Conservation (phyloP, 2,329 filamentous ascomycete genomes). For the Orbilia quercus region DNA sequence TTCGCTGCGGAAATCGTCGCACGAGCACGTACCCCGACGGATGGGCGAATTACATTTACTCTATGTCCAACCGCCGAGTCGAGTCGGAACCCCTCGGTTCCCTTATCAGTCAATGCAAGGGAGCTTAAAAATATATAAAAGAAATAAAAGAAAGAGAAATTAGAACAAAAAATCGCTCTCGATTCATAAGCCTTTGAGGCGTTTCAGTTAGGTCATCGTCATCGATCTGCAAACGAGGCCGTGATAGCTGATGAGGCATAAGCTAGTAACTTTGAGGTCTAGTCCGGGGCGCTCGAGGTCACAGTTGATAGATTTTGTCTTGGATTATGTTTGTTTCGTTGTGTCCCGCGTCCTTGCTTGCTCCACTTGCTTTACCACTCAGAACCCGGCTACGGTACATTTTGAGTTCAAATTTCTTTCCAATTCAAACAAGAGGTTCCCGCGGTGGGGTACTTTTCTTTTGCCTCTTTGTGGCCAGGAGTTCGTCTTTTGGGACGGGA, state of each 20-base stretch:
- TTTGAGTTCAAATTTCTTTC: constrained; percentile 2
- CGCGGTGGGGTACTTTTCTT: not conserved
- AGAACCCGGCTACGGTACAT: not conserved
- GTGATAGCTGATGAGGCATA: too few relatives aligned
- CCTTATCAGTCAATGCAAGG: constrained; percentile 40
- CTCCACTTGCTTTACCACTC: too few relatives aligned
- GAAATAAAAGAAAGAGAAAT: not conserved
- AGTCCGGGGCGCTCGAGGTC: not conserved
- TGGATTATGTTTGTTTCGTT: constrained; percentile 10
- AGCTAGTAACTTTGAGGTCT: constrained; percentile 12
- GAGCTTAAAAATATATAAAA: too few relatives aligned
- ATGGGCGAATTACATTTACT: constrained; percentile 10
- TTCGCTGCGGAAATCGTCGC: constrained; percentile 25
- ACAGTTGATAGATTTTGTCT: not conserved
- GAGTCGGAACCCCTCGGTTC: not conserved
- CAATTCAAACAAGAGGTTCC: not conserved
- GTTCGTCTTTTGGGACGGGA: constrained; percentile 5
- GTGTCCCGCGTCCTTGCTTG: constrained; percentile 25
- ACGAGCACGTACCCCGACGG: constrained; percentile 2
- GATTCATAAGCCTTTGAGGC: constrained; percentile 46
- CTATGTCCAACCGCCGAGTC: constrained; percentile 6
- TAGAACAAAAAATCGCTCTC: not conserved
- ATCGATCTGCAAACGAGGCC: too few relatives aligned
- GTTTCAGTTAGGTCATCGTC: constrained; percentile 32
- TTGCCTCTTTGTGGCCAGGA: not conserved